phyloP scores from a whole-genome alignment of 495 filamentous ascomycete species.

The Endocarpon pusillum region DNA sequence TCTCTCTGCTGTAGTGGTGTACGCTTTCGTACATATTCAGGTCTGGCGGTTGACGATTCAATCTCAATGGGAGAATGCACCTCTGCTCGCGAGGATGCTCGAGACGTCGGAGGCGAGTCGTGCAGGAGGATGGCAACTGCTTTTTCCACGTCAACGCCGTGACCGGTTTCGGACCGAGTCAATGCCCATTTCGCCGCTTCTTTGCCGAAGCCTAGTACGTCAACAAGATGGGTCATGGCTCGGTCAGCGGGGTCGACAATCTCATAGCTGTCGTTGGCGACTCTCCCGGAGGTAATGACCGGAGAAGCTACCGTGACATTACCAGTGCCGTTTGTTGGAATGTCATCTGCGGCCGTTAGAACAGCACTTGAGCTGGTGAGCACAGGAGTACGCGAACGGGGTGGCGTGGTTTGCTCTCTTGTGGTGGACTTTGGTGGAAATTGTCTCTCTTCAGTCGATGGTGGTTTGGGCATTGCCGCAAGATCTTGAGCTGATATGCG shows the following conservation, averaged over 20 bases:
- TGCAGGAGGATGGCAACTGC: conserved; percentile 28
- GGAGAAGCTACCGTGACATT: conserved; percentile 7
- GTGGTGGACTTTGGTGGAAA: conserved; percentile 6
- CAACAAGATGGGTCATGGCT: conserved; percentile 29
- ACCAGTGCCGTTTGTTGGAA: conserved; percentile 3
- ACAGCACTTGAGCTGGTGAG: no score
- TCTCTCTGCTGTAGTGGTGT: no score
- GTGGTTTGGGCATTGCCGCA: no score
- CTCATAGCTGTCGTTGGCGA: no score
- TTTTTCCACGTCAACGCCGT: conserved; percentile 28
- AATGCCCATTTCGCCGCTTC: conserved; percentile 34
- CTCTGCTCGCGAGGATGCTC: no score
- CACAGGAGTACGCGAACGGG: conserved; percentile 8
- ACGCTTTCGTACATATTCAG: no score
- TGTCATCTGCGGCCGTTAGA: no score
- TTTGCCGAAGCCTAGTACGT: conserved; percentile 28
- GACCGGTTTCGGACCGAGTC: conserved; percentile 34
- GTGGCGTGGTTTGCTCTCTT: conserved; percentile 5
- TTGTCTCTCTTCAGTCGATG: no score
- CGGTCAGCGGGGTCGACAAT: conserved; percentile 35
- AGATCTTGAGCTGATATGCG: no score
- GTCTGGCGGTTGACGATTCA: no score
- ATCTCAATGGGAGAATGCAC: no score
- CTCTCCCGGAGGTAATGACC: conserved; percentile 9
- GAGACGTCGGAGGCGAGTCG: no score